These are phyloP conservation scores for Coemansia sp. DNA, from an alignment of 192 early-diverging fungal genomes.

Conservation along the genomic window DNA sequence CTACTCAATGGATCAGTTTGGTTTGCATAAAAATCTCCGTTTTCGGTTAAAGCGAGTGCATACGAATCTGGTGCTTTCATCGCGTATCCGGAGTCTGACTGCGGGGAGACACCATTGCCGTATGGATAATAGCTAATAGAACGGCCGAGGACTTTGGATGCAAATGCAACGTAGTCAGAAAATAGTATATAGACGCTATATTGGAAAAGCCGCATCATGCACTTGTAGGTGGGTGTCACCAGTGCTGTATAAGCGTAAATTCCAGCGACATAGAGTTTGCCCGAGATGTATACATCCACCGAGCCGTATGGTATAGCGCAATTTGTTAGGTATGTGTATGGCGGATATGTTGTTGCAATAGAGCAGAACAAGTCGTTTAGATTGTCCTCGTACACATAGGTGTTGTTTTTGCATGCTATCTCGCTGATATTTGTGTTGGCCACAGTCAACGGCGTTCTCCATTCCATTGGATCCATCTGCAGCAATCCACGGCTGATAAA, in stretches of 20 bases:
- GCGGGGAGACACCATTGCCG: background rate
- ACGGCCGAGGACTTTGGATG: background rate
- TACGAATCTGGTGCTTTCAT: background rate
- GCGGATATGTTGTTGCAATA: background rate
- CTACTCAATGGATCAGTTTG: background rate
- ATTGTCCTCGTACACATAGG: background rate
- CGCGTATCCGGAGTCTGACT: background rate
- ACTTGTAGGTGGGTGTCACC: background rate
- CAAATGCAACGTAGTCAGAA: conserved; percentile 8
- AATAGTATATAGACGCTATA: background rate
- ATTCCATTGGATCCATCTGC: background rate
- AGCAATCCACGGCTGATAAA: background rate
- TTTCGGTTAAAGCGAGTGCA: no score
- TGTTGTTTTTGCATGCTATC: background rate
- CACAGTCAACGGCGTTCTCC: background rate
- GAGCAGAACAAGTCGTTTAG: background rate
- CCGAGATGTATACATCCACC: background rate
- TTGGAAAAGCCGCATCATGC: background rate
- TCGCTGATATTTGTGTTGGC: background rate
- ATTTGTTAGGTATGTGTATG: background rate
- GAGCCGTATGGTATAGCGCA: conserved; percentile 4
- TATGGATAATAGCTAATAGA: background rate
- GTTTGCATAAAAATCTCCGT: conserved; percentile 1
- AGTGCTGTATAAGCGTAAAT: background rate
- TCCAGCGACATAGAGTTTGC: background rate